phyloP scores from a whole-genome alignment of 306 rosid genomes.

The Inga oerstediana region DNA sequence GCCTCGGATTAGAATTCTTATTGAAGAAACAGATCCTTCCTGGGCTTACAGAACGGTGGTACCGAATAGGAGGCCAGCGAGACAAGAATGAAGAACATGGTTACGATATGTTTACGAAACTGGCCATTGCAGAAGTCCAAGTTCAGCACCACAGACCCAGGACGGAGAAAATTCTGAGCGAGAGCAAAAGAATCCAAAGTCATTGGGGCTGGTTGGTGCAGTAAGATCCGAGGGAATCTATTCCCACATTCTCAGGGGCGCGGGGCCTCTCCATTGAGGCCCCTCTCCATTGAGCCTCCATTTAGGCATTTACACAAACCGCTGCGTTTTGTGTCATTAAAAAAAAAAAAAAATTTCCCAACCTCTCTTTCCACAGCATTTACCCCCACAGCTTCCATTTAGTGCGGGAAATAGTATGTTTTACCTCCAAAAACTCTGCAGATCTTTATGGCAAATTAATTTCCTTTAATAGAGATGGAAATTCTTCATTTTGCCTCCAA shows the following conservation, averaged over 20 bases:
- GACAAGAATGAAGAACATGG: constrained; percentile 44
- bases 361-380: no score
- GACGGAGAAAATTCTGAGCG: background rate
- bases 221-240: background rate
- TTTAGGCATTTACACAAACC: no score
- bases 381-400: no score
- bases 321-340: no score
- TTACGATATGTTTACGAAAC: constrained; percentile 41
- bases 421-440: no score
- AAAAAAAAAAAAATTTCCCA: no score
- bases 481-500: no score
- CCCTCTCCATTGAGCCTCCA: no score
- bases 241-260: background rate
- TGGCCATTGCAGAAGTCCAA: constrained; percentile 48
- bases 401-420: no score
- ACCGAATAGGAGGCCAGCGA: constrained; percentile 32
- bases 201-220: background rate
- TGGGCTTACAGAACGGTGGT: constrained; percentile 12
- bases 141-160: background rate
- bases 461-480: no score
- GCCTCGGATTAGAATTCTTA: constrained; percentile 20
- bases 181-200: background rate
- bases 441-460: no score
- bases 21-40: constrained; percentile 9
- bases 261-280: no score